Evolutionary conservation across 441 rosid genomes (phyloP).

Genomic region (Brassica hybrid): DNA sequence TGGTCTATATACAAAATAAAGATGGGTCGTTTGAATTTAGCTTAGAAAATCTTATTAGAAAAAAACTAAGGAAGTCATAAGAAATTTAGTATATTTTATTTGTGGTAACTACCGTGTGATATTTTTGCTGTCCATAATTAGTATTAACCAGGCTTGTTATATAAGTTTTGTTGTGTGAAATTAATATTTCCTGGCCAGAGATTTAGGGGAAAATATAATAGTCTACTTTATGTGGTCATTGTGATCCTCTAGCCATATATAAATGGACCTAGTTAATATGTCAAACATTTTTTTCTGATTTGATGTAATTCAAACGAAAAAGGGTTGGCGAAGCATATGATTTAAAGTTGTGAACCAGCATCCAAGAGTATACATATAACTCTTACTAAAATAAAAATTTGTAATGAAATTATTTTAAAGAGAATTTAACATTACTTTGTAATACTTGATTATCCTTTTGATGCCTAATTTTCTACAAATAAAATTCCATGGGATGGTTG

Average conservation of each 20-base stretch:
- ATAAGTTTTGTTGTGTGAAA: background rate
- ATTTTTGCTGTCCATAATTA: background rate
- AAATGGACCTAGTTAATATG: background rate
- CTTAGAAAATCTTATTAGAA: background rate
- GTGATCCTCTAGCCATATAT: constrained; percentile 20
- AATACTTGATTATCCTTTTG: background rate
- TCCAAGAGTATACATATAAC: constrained; percentile 7
- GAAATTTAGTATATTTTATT: constrained; percentile 8
- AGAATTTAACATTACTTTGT: background rate
- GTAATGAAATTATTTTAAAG: background rate
- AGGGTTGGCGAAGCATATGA: constrained; percentile 4
- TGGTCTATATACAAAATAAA: background rate
- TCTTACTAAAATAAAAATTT: background rate
- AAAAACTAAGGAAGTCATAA: background rate
- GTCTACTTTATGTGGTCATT: background rate
- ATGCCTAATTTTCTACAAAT: background rate
- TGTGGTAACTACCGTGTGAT: background rate
- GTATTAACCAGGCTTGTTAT: background rate
- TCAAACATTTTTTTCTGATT: background rate
- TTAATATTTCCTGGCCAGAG: background rate
- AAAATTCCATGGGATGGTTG: background rate
- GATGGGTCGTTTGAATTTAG: background rate
- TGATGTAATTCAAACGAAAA: constrained; percentile 1
- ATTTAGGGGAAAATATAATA: background rate
- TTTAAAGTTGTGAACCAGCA: constrained; percentile 16